Evolutionary conservation across 306 rosid species (phyloP).

Genomic region (Datisca glomerata): DNA sequence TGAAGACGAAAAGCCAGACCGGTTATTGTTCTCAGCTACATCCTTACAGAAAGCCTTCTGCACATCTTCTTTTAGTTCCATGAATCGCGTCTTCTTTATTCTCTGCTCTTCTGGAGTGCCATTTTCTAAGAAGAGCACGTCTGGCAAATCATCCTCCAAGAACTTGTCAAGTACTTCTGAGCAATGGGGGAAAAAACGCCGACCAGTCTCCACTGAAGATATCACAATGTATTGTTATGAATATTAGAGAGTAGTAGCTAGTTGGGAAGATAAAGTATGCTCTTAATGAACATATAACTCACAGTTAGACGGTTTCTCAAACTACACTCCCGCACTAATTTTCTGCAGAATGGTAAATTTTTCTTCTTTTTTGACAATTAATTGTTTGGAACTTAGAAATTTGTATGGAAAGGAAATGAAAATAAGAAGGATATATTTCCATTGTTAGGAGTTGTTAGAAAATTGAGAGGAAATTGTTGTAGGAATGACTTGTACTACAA

Average conservation of each 20-base stretch:
- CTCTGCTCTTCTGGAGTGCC: conserved; percentile 61
- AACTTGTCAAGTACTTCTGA: conserved; percentile 80
- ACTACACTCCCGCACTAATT: no score
- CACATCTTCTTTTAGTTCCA: conserved; percentile 81
- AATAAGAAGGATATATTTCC: no score
- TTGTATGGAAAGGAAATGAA: no score
- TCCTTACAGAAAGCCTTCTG: conserved; percentile 82
- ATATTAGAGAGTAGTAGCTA: background rate
- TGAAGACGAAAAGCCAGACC: conserved; percentile 29
- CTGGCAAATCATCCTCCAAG: conserved; percentile 62
- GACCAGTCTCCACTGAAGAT: conserved; percentile 63
- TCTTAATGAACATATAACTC: no score
- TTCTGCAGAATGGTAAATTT: no score
- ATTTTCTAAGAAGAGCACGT: conserved; percentile 51
- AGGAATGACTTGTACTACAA: no score
- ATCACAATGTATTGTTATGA: background rate
- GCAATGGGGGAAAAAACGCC: conserved; percentile 85
- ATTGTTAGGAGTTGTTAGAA: no score
- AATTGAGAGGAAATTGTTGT: no score
- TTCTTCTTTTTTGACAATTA: no score
- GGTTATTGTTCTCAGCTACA: conserved; percentile 46
- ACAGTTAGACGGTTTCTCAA: no score
- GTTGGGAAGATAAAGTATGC: no score
- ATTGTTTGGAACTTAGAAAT: no score
- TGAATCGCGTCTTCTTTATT: conserved; percentile 56